Evolutionary conservation across 345 rosid species (phyloP), one percentile per base, ranked within the genome.

Genomic region (Aethionema arabicum): DNA sequence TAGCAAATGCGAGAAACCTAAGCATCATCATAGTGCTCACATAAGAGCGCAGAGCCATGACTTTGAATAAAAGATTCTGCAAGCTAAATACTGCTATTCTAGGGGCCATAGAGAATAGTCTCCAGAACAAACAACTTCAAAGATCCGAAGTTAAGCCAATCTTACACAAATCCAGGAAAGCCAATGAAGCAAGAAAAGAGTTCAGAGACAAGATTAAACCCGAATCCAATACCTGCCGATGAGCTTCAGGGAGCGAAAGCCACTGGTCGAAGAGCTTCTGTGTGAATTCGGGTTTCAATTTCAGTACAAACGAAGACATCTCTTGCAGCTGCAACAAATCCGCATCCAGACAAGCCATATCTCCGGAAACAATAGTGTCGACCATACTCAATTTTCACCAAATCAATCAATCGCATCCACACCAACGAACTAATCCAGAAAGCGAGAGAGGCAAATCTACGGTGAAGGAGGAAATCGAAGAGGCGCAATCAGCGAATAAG

Each of bases 201-300:
- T 50, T 36, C 13, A 54, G 21, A n/a, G 54, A 58, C 7, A 15
- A 40, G 7, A 30, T 49, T 13, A 45, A 7, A 37, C 6, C 40
- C 7, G 37, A 62, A 41, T 56, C 7, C 45, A 32, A 11, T 70
- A 92, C 99, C 90, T 87, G 83, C 41, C 85, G 87, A 61, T 78
- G 76, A 65, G 92, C 75, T 29, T 93, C 97, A 7, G 99, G 90
- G 14, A 93, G 90, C 4, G 96, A 74, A 52, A 93, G 95, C 99
- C 99, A 90, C 82, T 85, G 95, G 48, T 87, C 91, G 69, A 87
- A 93, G 63, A 93, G 88, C 69, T 69, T 77, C 68, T 83, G 90
- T 0, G 85, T 82, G 67, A 90, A 87, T 59, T 74, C 82, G 8
- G 95, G 87, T 66, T 82, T 79, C 12, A 96, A 83, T 78, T 87